Base-by-base conservation (phyloP, 2,329 filamentous ascomycete species). In the Plenodomus lindquistii region DNA sequence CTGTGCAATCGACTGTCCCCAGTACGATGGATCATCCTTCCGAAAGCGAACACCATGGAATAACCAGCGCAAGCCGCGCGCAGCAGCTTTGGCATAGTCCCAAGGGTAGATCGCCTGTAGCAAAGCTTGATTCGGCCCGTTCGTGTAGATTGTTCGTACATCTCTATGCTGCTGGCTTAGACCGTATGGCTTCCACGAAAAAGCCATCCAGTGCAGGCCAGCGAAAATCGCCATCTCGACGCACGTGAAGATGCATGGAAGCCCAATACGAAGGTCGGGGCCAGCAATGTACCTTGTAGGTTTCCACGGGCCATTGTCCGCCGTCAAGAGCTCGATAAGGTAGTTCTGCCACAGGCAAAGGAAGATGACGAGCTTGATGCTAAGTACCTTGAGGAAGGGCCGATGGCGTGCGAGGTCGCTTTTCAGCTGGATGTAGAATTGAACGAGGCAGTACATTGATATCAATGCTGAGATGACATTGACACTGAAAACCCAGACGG, bases 311-410 rank as follows among this genome's bases (percentile, higher is more conserved):
- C 88, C 80, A 4, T 80, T 79, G 70, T 79, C 73, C 27, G 22
- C 27, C 16, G 81, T 81, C 17, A 88, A 74, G 49, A 87, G 77
- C 17, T 79, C 84, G 56, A 88, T 85, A 42, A 84, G 59, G 61
- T 81, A 59, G 27, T 55, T 66, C 66, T 96, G 91, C 91, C 91
- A 96, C 72, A 95, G 95, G 29, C 87, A 91, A 59, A 96, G 81
- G 77, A 96, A 96, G 64, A 96, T 91, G 65, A 95, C 90, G 21
- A 95, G 80, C 73, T 96, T 96, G 74, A 96, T 94, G 63, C 89
- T 88, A 17, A 91, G 67, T 20, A 96, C 85, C 72, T 96, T 96
- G 56, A 93, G 73, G 57, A 93, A 87, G 0, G 90, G 88, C 16
- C 76, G 79, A 66, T 95, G 83, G 44, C 86, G 81, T 7, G 80